Evolutionary conservation across 371 early-diverging fungal genomes (phyloP).

Genomic region (Mucor irregularis): DNA sequence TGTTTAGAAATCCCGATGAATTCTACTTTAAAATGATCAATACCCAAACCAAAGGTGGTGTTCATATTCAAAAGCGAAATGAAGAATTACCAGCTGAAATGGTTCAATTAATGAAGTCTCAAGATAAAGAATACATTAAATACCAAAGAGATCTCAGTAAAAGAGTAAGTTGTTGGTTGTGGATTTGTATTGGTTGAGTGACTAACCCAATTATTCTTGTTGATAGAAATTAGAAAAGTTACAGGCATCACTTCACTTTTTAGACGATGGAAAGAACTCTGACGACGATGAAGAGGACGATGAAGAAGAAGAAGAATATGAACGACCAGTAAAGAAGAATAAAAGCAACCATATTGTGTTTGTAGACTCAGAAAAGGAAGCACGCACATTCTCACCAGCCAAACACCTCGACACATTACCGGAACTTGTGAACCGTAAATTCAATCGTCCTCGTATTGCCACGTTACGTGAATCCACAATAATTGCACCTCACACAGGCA

Average conservation of each 20-base stretch:
- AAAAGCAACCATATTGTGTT: conserved; percentile 85
- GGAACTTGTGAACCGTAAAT: conserved; percentile 79
- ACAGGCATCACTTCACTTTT: conserved; percentile 63
- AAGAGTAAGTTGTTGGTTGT: conserved; percentile 45
- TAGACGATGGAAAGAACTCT: conserved; percentile 42
- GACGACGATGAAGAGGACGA: conserved; percentile 45
- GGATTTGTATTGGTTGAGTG: not conserved
- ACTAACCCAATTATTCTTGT: not conserved
- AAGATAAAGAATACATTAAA: conserved; percentile 87
- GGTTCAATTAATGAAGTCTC: conserved; percentile 85
- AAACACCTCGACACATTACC: conserved; percentile 85
- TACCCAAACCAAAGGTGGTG: conserved; percentile 78
- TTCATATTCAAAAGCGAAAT: conserved; percentile 76
- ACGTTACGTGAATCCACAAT: conserved; percentile 56
- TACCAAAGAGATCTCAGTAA: conserved; percentile 79
- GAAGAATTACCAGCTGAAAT: conserved; percentile 75
- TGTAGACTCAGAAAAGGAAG: conserved; percentile 81
- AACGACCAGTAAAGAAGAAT: conserved; percentile 23
- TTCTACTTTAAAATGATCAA: conserved; percentile 97
- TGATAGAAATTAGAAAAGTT: conserved; percentile 78
- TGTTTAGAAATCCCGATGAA: conserved; percentile 92
- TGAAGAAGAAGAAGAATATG: conserved; percentile 39
- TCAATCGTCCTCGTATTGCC: conserved; percentile 71
- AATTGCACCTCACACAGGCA: conserved; percentile 28
- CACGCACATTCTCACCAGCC: conserved; percentile 64